Percentiles rank a stretch among this genome's conserved stretches.
These are phyloP conservation scores for Leccinum rimulosum DNA, from an alignment of 768 basidiomycete genomes.

Conservation along the genomic window DNA sequence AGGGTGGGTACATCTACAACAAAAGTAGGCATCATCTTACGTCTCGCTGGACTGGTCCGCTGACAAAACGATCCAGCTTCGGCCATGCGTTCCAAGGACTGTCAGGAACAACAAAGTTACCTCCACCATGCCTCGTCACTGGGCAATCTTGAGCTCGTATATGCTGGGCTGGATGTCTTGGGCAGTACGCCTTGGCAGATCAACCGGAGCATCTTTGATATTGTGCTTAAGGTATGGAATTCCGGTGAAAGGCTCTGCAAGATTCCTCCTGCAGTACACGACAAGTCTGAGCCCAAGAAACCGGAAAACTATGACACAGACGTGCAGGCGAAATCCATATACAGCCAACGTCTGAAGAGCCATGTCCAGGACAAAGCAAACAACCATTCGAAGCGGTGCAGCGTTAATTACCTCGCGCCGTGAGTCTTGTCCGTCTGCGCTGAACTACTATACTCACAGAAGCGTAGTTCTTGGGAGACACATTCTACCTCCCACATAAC, in stretches of 20 bases:
- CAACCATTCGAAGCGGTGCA: slow-evolving; percentile 90
- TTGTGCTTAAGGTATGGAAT: no score
- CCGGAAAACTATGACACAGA: slow-evolving; percentile 44
- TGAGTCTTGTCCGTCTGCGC: slow-evolving; percentile 37
- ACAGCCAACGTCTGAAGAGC: slow-evolving; percentile 52
- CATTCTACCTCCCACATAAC: slow-evolving; percentile 92
- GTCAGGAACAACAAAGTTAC: slow-evolving; percentile 77
- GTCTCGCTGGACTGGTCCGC: not conserved
- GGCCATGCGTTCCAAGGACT: slow-evolving; percentile 94
- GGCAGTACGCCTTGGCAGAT: no score
- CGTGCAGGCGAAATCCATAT: slow-evolving; percentile 53
- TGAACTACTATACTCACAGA: not conserved
- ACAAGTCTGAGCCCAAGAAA: slow-evolving; percentile 61
- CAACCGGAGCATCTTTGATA: no score
- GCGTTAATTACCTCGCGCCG: slow-evolving; percentile 87
- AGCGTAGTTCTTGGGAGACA: slow-evolving; percentile 77
- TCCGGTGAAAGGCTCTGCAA: no score
- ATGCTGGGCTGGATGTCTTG: slow-evolving; percentile 88
- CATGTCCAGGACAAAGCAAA: slow-evolving; percentile 63
- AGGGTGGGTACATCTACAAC: slow-evolving; percentile 84
- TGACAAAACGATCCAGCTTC: slow-evolving; percentile 38
- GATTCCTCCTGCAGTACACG: slow-evolving; percentile 72
- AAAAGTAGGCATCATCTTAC: slow-evolving; percentile 47
- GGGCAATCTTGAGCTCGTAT: slow-evolving; percentile 81
- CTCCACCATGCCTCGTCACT: slow-evolving; percentile 68